These are phyloP conservation scores for Neurospora tetrasperma DNA, from an alignment of 495 filamentous ascomycete species.

Conservation along the genomic window DNA sequence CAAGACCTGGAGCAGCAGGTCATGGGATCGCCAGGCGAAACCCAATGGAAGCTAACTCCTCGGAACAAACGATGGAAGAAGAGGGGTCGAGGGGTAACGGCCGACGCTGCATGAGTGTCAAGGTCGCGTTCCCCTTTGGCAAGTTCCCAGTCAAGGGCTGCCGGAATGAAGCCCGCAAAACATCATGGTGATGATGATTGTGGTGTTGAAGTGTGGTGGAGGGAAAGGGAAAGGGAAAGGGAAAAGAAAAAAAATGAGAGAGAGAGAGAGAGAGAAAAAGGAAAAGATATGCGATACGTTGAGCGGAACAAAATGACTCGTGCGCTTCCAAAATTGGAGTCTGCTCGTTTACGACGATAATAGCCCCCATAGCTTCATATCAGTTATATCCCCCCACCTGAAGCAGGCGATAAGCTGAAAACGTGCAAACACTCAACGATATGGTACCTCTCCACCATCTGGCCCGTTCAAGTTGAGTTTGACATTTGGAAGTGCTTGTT, in stretches of 20 bases:
- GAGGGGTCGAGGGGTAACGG: background rate
- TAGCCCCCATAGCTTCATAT: background rate
- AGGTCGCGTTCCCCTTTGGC: background rate
- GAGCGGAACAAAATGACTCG: background rate
- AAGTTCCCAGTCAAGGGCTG: constrained; percentile 7
- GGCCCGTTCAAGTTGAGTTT: background rate
- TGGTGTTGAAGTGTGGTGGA: background rate
- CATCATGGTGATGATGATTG: background rate
- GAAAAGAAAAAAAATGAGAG: background rate
- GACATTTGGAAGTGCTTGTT: too few relatives aligned
- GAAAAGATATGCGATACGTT: background rate
- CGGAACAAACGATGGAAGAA: background rate
- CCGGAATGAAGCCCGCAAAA: background rate
- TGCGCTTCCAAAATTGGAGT: background rate
- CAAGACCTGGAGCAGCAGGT: constrained; percentile 7
- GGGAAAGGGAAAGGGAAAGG: background rate
- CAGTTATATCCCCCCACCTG: background rate
- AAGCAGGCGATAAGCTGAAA: background rate
- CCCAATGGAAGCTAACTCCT: background rate
- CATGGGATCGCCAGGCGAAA: constrained; percentile 1
- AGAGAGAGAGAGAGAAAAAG: background rate
- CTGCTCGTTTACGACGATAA: background rate
- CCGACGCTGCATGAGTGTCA: constrained; percentile 3
- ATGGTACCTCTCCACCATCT: background rate
- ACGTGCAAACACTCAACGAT: background rate